Conservation (phyloP, 495 filamentous ascomycete genomes). For the Penicillium taxi region DNA sequence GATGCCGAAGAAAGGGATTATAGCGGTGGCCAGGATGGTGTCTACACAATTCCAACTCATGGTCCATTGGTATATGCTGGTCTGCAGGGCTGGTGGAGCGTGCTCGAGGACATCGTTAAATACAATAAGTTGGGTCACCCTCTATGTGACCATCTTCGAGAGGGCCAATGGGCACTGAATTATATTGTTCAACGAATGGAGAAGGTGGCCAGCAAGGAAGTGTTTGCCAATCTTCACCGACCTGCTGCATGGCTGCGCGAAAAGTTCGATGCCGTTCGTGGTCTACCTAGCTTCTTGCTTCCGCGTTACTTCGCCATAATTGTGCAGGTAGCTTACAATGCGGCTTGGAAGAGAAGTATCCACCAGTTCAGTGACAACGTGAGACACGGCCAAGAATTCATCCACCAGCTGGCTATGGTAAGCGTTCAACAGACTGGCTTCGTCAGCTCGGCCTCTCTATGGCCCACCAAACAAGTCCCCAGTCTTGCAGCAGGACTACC, state of each 20-base stretch:
- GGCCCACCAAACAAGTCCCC: conserved; percentile 73
- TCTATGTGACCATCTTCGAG: conserved; percentile 81
- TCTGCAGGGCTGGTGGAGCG: conserved; percentile 97
- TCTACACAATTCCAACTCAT: conserved; percentile 75
- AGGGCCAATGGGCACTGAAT: conserved; percentile 92
- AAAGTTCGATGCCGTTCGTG: conserved; percentile 74
- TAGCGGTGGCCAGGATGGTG: conserved; percentile 72
- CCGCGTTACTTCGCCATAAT: conserved; percentile 91
- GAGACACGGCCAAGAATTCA: conserved; percentile 70
- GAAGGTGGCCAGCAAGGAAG: conserved; percentile 53
- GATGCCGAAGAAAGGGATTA: conserved; percentile 85
- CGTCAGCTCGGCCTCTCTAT: conserved; percentile 82
- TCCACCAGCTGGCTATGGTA: conserved; percentile 80
- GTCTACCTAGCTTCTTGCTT: conserved; percentile 78
- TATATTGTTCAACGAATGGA: conserved; percentile 76
- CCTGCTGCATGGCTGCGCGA: conserved; percentile 72
- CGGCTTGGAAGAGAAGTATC: conserved; percentile 69
- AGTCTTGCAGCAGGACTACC: conserved; percentile 89
- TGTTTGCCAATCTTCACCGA: conserved; percentile 49
- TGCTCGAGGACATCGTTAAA: conserved; percentile 73
- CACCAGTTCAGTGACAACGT: conserved; percentile 72
- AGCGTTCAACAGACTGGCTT: conserved; percentile 83
- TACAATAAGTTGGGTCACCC: conserved; percentile 92
- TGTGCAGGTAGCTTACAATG: conserved; percentile 75
- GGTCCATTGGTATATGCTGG: conserved; percentile 90